These are phyloP conservation scores for Xylariaceae sp. DNA, from an alignment of 2,329 filamentous ascomycete genomes.

Conservation along the genomic window DNA sequence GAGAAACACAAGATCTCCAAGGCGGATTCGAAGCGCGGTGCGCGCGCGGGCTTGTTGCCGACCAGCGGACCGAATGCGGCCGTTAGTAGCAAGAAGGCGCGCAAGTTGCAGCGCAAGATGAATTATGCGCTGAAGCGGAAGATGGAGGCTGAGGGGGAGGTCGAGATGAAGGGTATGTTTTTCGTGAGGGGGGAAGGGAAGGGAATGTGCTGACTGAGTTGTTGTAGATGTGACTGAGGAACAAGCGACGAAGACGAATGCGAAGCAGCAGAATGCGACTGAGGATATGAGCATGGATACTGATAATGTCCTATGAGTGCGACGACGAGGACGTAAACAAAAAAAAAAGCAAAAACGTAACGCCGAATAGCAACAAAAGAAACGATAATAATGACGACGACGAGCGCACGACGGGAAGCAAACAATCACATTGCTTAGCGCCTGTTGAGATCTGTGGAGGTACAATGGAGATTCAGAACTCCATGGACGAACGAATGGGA, in stretches of 20 bases:
- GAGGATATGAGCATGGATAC: constrained; percentile 24
- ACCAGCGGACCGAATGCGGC: constrained; percentile 49
- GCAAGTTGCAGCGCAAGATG: constrained; percentile 52
- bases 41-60: constrained; percentile 48
- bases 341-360: background rate
- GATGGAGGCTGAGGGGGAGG: constrained; percentile 31
- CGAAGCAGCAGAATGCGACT: background rate
- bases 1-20: constrained; percentile 22
- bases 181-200: no score
- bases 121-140: constrained; percentile 43
- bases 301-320: constrained; percentile 24
- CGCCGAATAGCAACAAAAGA: background rate
- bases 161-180: constrained; percentile 31
- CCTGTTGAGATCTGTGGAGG: no score
- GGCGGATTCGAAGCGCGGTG: constrained; percentile 41
- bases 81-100: constrained; percentile 50
- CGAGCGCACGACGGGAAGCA: background rate
- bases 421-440: background rate
- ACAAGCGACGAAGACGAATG: background rate
- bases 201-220: no score
- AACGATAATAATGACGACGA: no score
- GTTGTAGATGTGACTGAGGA: constrained; percentile 16
- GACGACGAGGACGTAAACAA: background rate
- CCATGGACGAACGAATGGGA: no score
- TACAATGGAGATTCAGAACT: no score